These are phyloP conservation scores for Luzula sylvatica DNA, from an alignment of 176 grass and related monocot species.

Conservation along the genomic window DNA sequence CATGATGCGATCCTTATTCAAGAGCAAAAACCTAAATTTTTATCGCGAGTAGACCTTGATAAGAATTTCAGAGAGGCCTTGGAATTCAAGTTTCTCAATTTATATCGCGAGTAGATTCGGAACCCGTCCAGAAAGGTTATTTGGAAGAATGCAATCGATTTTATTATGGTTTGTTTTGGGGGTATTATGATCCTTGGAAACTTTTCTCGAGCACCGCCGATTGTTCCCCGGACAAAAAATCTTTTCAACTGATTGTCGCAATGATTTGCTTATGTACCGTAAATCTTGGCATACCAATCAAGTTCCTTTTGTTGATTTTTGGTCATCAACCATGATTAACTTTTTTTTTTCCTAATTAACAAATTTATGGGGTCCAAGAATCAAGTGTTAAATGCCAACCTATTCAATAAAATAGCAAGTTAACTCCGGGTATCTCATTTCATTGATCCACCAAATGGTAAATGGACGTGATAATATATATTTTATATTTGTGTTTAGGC, in stretches of 20 bases:
- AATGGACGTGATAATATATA: no score
- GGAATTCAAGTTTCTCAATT: constrained; percentile 54
- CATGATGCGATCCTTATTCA: constrained; percentile 80
- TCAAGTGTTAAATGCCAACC: not conserved
- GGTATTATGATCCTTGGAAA: constrained; percentile 79
- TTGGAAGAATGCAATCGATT: no score
- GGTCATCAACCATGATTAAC: constrained; percentile 11
- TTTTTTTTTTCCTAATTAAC: constrained; percentile 1
- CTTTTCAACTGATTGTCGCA: constrained; percentile 48
- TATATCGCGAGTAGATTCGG: constrained; percentile 71
- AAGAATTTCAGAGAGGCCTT: constrained; percentile 70
- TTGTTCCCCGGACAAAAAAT: constrained; percentile 61
- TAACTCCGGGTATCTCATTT: no score
- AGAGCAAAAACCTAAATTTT: constrained; percentile 82
- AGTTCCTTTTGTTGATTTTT: constrained; percentile 1
- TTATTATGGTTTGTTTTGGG: no score
- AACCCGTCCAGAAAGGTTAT: constrained; percentile 50
- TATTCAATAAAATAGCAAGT: no score
- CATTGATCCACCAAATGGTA: no score
- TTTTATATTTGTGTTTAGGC: no score
- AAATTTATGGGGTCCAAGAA: not conserved
- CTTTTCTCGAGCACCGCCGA: constrained; percentile 70
- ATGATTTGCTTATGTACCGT: constrained; percentile 4
- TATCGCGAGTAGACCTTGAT: constrained; percentile 59
- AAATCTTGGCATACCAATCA: constrained; percentile 22